Conservation (phyloP, 2,329 filamentous ascomycete species). For the Exutisphaerella laricina region DNA sequence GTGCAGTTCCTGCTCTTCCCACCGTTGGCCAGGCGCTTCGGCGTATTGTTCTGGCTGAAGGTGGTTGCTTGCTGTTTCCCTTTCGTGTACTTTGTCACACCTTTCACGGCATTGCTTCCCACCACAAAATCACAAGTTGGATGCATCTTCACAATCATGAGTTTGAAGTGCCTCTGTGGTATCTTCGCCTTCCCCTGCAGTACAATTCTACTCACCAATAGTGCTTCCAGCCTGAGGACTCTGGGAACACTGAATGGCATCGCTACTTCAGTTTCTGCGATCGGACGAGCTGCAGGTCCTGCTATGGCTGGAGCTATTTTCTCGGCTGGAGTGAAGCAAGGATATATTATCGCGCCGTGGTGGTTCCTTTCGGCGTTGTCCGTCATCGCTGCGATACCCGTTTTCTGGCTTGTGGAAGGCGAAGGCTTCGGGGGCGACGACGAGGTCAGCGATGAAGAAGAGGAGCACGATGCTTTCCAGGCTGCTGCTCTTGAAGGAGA, state of each 20-base stretch:
- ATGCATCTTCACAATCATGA: constrained; percentile 60
- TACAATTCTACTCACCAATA: constrained; percentile 88
- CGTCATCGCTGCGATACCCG: constrained; percentile 61
- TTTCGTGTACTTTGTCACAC: constrained; percentile 71
- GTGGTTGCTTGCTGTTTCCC: constrained; percentile 64
- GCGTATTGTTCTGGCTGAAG: constrained; percentile 68
- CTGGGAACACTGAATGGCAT: constrained; percentile 88
- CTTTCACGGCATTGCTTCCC: constrained; percentile 66
- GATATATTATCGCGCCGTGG: constrained; percentile 75
- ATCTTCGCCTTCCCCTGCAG: constrained; percentile 86
- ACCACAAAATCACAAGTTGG: constrained; percentile 49
- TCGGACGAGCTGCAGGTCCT: constrained; percentile 76
- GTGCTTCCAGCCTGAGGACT: constrained; percentile 65
- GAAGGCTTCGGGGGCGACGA: constrained; percentile 55
- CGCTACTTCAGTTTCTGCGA: constrained; percentile 72
- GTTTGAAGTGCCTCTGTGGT: constrained; percentile 66
- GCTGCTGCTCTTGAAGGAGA: constrained; percentile 20
- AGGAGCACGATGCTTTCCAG: constrained; percentile 21
- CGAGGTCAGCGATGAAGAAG: constrained; percentile 36
- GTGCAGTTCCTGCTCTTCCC: constrained; percentile 87
- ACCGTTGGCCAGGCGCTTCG: constrained; percentile 63
- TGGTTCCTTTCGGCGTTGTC: constrained; percentile 67
- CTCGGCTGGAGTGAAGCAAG: constrained; percentile 66
- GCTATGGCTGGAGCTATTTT: constrained; percentile 68
- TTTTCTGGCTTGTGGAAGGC: constrained; percentile 68